A percentile compares a stretch with the other conserved stretches of the same genome.
These are phyloP conservation scores for Pseudoscleropodium purum DNA, from an alignment of 225 moss, liverwort and hornwort genomes.

Conservation along the genomic window DNA sequence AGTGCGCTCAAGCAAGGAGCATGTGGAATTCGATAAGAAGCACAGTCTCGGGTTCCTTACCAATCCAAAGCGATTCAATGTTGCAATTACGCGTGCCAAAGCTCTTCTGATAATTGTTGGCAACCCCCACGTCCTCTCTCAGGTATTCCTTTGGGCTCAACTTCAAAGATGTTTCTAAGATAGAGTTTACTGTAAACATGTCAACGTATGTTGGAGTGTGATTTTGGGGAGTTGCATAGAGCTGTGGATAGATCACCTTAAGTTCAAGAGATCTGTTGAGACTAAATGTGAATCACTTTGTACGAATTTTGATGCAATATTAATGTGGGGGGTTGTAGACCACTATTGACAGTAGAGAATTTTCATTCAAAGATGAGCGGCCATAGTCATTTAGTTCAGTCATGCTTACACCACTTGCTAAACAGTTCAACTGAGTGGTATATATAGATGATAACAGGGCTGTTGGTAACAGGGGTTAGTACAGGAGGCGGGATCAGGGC, in stretches of 20 bases:
- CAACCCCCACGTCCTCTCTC: slow-evolving; percentile 47
- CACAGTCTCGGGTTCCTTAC: slow-evolving; percentile 50
- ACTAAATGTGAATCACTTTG: background rate
- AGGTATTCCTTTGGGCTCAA: slow-evolving; percentile 10
- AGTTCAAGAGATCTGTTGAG: background rate
- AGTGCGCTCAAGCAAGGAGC: slow-evolving; percentile 56
- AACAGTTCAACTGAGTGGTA: background rate
- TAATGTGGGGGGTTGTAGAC: background rate
- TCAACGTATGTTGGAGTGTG: background rate
- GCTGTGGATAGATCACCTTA: background rate
- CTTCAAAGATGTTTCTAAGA: background rate
- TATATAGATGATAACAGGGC: background rate
- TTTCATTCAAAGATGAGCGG: background rate
- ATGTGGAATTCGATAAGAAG: slow-evolving; percentile 41
- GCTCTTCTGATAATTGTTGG: slow-evolving; percentile 46
- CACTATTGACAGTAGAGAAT: background rate
- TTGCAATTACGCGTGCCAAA: slow-evolving; percentile 56
- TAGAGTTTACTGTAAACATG: background rate
- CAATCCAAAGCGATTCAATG: slow-evolving; percentile 50
- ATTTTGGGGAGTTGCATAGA: background rate
- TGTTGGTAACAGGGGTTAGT: background rate
- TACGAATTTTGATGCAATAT: background rate
- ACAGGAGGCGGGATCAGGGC: background rate
- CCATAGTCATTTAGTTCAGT: background rate
- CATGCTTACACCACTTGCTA: background rate